phyloP scores from a whole-genome alignment of 306 rosid genomes.

The Datisca glomerata region DNA sequence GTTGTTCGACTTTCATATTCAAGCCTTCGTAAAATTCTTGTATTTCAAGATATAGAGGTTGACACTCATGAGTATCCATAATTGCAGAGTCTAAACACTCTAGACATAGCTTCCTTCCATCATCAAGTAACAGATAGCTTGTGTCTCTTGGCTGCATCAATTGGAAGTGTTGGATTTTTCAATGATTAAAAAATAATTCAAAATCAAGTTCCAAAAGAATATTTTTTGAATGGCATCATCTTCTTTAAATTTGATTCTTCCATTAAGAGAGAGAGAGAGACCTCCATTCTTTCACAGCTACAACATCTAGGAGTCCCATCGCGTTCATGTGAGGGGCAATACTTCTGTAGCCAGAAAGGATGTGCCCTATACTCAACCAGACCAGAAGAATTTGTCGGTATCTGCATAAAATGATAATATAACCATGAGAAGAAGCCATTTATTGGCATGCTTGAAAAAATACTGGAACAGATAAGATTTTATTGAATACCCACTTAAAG shows the following conservation, averaged over 20 bases:
- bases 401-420: conserved; percentile 27
- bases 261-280: conserved; percentile 11
- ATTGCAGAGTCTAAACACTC: conserved; percentile 95
- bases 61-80: conserved; percentile 97
- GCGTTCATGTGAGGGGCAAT: conserved; percentile 90
- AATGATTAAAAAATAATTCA: not conserved
- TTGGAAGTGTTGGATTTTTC: conserved; percentile 7
- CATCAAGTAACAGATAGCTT: conserved; percentile 76
- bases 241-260: too few species aligned
- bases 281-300: conserved; percentile 99
- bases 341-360: conserved; percentile 91
- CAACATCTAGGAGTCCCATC: conserved; percentile 96
- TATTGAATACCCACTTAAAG: too few species aligned
- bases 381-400: conserved; percentile 87
- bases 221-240: not conserved
- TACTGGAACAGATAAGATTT: not conserved
- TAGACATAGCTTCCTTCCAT: conserved; percentile 85
- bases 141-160: conserved; percentile 73
- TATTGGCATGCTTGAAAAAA: not conserved
- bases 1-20: conserved; percentile 94
- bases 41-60: conserved; percentile 93
- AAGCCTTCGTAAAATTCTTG: conserved; percentile 94
- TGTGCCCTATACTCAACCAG: conserved; percentile 90
- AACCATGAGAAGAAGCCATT: not conserved
- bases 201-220: not conserved